These are phyloP conservation scores for Micromonas pusilla DNA, from an alignment of 139 green algal genomes.

Conservation along the genomic window DNA sequence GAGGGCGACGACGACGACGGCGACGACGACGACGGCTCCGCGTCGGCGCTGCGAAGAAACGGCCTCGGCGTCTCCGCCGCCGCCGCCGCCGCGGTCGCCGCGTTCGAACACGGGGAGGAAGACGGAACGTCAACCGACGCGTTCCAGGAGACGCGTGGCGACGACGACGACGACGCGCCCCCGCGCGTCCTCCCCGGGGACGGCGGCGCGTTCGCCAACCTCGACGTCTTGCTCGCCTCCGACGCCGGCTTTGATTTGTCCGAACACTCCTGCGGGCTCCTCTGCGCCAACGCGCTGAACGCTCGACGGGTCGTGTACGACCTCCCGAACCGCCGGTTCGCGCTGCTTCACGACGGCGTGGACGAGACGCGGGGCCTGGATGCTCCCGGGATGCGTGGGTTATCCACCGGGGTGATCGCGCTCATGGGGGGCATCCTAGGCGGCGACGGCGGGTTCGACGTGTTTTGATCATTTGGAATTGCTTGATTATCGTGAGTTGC, in stretches of 20 bases:
- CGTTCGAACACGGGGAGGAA: no score
- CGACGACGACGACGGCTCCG: no score
- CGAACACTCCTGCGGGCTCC: conserved; percentile 17
- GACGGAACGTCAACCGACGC: background rate
- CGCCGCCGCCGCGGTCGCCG: no score
- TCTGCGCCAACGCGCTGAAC: conserved; percentile 7
- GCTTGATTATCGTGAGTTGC: no score
- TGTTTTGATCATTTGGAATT: no score
- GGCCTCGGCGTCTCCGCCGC: no score
- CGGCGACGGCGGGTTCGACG: no score
- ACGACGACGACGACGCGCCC: background rate
- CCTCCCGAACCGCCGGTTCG: background rate
- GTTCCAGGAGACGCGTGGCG: background rate
- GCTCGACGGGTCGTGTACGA: conserved; percentile 5
- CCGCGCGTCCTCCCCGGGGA: background rate
- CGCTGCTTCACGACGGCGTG: background rate
- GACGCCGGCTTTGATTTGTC: conserved; percentile 4
- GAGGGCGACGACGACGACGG: no score
- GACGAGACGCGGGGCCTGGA: background rate
- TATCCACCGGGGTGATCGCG: no score
- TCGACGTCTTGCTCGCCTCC: conserved; percentile 7
- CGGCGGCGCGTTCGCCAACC: background rate
- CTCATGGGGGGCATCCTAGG: no score
- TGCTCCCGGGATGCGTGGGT: no score
- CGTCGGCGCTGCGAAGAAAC: no score